phyloP scores from a whole-genome alignment of 345 rosid genomes.

The Aquilaria yunnanensis region DNA sequence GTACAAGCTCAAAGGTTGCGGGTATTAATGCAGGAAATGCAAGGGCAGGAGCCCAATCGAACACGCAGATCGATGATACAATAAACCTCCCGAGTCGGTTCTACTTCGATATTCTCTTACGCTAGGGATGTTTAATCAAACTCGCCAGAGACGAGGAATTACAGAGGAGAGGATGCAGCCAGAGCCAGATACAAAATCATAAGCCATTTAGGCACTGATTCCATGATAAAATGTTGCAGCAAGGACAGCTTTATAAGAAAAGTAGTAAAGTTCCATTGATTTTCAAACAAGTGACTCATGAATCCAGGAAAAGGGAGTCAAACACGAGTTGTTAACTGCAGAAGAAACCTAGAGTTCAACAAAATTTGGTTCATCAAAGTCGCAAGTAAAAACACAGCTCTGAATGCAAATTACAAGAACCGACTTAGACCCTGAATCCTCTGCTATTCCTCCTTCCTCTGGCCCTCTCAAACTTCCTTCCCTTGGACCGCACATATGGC shows the following conservation, averaged over 20 bases:
- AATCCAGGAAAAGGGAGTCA: conserved; percentile 6
- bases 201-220: too few relatives aligned
- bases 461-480: conserved; percentile 91
- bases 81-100: too few relatives aligned
- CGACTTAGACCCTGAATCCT: conserved; percentile 61
- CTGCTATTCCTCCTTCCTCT: conserved; percentile 87
- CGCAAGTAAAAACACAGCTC: conserved; percentile 16
- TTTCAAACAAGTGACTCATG: conserved; percentile 5
- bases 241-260: background rate
- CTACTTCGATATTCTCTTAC: too few relatives aligned
- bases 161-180: too few relatives aligned
- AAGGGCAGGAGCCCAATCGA: too few relatives aligned
- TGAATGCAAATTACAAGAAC: conserved; percentile 13
- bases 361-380: conserved; percentile 28
- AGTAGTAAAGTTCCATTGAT: background rate
- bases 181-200: too few relatives aligned
- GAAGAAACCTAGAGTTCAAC: conserved; percentile 26
- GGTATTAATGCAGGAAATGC: too few relatives aligned
- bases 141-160: too few relatives aligned
- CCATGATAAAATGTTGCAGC: background rate
- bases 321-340: conserved; percentile 14
- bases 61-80: too few relatives aligned
- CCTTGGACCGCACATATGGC: conserved; percentile 82
- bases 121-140: too few relatives aligned
- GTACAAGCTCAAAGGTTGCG: too few relatives aligned